phyloP scores from a whole-genome alignment of 768 basidiomycete genomes.

The Russula dissimulans region DNA sequence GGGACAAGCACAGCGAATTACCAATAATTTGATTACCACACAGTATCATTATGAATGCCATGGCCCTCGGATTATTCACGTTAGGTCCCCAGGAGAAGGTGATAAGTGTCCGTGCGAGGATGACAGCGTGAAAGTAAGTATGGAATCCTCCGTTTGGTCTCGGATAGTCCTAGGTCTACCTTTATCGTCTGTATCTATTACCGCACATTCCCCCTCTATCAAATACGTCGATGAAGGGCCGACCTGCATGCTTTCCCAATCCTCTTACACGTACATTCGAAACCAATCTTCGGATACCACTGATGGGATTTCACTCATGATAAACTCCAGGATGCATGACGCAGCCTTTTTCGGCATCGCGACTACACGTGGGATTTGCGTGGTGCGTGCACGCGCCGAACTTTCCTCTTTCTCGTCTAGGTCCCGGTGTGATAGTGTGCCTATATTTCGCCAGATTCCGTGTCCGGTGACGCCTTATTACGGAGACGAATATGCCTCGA shows the following conservation, averaged over 20 bases:
- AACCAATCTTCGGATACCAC: not conserved
- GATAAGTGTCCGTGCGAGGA: not conserved
- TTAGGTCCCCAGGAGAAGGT: slow-evolving; percentile 7
- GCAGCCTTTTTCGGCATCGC: slow-evolving; percentile 2
- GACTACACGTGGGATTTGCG: slow-evolving; percentile 12
- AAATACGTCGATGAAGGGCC: not conserved
- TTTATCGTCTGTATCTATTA: slow-evolving; percentile 7
- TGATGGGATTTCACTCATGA: not conserved
- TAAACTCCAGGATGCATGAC: slow-evolving; percentile 1
- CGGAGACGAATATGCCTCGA: slow-evolving; percentile 2
- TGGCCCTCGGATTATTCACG: not conserved
- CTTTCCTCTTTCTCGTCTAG: not conserved
- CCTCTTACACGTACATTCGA: slow-evolving; percentile 6
- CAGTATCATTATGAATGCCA: slow-evolving; percentile 6
- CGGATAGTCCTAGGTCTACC: not conserved
- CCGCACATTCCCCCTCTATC: slow-evolving; percentile 7
- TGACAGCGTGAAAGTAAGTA: not conserved
- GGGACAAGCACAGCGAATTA: not conserved
- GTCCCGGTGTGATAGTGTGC: not conserved
- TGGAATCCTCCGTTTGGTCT: not conserved
- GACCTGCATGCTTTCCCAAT: not conserved
- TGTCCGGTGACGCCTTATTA: not conserved
- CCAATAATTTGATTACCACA: not conserved
- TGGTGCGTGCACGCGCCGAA: slow-evolving; percentile 2
- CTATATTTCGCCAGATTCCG: not conserved